These are phyloP conservation scores for Sporothrix inflata DNA, from an alignment of 2,329 filamentous ascomycete genomes.

Conservation along the genomic window DNA sequence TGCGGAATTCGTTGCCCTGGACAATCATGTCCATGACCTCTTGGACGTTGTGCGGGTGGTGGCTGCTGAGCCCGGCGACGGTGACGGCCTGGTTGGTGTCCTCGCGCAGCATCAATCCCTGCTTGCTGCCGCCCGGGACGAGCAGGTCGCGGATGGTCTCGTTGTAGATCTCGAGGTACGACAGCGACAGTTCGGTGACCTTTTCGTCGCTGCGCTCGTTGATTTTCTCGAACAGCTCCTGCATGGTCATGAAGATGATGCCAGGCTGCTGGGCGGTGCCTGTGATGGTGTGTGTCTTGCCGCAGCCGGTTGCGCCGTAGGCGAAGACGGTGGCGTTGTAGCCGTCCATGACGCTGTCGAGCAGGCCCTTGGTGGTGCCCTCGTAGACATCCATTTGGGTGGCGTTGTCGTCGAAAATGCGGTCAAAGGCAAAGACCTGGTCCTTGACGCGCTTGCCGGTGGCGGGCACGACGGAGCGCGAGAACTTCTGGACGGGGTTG, in stretches of 20 bases:
- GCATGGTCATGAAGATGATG: constrained; percentile 99
- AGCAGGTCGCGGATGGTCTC: constrained; percentile 96
- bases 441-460: constrained; percentile 93
- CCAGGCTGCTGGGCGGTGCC: constrained; percentile 90
- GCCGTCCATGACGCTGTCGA: constrained; percentile 93
- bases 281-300: constrained; percentile 97
- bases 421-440: constrained; percentile 95
- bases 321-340: constrained; percentile 99
- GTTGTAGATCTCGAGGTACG: constrained; percentile 98
- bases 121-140: constrained; percentile 80
- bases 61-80: constrained; percentile 86
- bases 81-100: constrained; percentile 93
- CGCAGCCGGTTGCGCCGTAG: constrained; percentile 95
- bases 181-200: constrained; percentile 84
- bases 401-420: constrained; percentile 94
- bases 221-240: constrained; percentile 97
- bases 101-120: constrained; percentile 87
- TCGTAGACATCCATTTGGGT: constrained; percentile 94
- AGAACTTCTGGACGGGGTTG: constrained; percentile 86
- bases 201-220: constrained; percentile 84
- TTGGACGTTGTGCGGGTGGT: constrained; percentile 86
- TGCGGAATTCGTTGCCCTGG: constrained; percentile 88
- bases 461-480: constrained; percentile 73
- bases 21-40: constrained; percentile 99
- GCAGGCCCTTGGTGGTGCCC: constrained; percentile 81